These are phyloP conservation scores for Cystobasidiaceae sp. DNA, from an alignment of 1,284 basidiomycete genomes.

Conservation along the genomic window DNA sequence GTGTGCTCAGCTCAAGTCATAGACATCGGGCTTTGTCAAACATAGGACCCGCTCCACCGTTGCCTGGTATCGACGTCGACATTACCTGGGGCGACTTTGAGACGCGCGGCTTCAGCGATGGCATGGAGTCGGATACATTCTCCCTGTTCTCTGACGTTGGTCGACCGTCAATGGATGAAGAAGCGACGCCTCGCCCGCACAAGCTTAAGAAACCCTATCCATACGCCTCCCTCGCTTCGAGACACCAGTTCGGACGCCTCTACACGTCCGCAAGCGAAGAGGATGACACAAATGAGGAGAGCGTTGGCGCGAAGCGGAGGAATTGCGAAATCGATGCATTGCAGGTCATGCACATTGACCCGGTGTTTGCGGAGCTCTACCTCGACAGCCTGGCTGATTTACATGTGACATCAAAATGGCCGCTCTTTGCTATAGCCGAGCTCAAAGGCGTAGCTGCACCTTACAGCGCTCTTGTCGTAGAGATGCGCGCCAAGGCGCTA, in stretches of 20 bases:
- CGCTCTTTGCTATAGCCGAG: slow-evolving; percentile 23
- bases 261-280: no score
- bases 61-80: neutral
- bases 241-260: neutral
- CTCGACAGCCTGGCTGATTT: slow-evolving; percentile 20
- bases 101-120: slow-evolving; percentile 18
- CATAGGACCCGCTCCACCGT: neutral
- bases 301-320: no score
- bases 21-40: slow-evolving; percentile 2
- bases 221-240: neutral
- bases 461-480: slow-evolving; percentile 15
- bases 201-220: slow-evolving; percentile 25
- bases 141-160: slow-evolving; percentile 26
- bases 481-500: no score
- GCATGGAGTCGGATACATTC: slow-evolving; percentile 10
- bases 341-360: neutral
- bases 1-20: neutral
- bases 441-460: neutral
- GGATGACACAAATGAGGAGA: neutral
- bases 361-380: slow-evolving; percentile 15
- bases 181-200: neutral
- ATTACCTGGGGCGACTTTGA: slow-evolving; percentile 21
- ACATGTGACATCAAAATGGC: slow-evolving; percentile 12
- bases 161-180: slow-evolving; percentile 4
- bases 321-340: neutral